Percentiles rank a stretch among this genome's conserved stretches.
These are phyloP conservation scores for Canavalia gladiata DNA, from an alignment of 306 rosid species.

Conservation along the genomic window DNA sequence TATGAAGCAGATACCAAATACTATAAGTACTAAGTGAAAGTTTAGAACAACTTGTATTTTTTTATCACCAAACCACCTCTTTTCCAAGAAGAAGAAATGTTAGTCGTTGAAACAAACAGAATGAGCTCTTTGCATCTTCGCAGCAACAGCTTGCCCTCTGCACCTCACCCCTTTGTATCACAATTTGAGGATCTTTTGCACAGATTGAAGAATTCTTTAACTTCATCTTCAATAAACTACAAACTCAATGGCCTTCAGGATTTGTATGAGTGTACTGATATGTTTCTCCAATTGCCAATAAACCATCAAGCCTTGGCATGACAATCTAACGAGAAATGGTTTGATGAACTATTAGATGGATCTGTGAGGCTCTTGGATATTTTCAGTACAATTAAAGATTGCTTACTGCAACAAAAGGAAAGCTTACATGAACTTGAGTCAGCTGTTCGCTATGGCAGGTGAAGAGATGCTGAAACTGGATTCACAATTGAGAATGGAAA, in stretches of 20 bases:
- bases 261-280: slow-evolving; percentile 33
- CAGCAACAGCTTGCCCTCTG: slow-evolving; percentile 46
- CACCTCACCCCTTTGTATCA: slow-evolving; percentile 34
- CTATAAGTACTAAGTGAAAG: not conserved
- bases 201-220: slow-evolving; percentile 38
- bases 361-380: slow-evolving; percentile 47
- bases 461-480: slow-evolving; percentile 5
- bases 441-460: slow-evolving; percentile 11
- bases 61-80: not conserved
- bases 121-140: slow-evolving; percentile 40
- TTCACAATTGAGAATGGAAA: slow-evolving; percentile 27
- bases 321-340: not conserved
- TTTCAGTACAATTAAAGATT: slow-evolving; percentile 36
- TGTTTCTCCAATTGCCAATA: slow-evolving; percentile 45
- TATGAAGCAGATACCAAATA: slow-evolving; percentile 3
- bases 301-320: slow-evolving; percentile 36
- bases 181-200: slow-evolving; percentile 41
- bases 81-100: slow-evolving; percentile 31
- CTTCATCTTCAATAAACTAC: slow-evolving; percentile 32
- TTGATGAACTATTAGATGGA: slow-evolving; percentile 48
- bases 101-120: slow-evolving; percentile 26
- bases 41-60: not conserved
- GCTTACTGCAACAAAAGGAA: slow-evolving; percentile 41
- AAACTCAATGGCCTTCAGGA: slow-evolving; percentile 35
- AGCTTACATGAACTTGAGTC: slow-evolving; percentile 25